Evolutionary conservation across 345 rosid species (phyloP), one percentile per base, ranked within the genome.

Genomic region (Leavenworthia alabamica): DNA sequence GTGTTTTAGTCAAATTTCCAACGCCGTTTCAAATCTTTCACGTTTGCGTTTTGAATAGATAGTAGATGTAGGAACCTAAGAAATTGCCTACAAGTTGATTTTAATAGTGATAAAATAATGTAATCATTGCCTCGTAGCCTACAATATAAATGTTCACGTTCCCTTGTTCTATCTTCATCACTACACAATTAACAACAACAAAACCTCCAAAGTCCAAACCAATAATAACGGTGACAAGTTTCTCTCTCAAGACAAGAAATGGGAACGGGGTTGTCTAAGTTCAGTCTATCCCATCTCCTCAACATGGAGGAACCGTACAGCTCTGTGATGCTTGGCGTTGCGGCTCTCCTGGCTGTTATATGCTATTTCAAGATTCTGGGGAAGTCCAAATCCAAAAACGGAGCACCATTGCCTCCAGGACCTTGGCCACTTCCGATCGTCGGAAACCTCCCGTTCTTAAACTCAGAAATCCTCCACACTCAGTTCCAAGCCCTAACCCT

Each of bases 391-490:
- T 20, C 68, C 27, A 62, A 39, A 20, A 40, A 56, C 8, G 52
- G 37, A 37, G 13, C 75, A 41, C 64, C 68, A 20, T 64, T 71
- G 31, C 75, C 75, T 63, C 80, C 80, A 0, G 77, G 80, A 68
- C 80, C 79, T 0, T 56, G 50, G 43, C 73, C 76, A 33, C 46
- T 72, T n/a, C 79, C 79, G 1, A 43, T 76, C 27, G 55, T 76
- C 8, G 76, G 76, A 58, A 72, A 68, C 68, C 77, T 76, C 16
- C 80, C 74, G 2, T 79, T 70, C 45, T 39, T 79, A 3, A 60
- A 70, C 32, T 56, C 56, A 2, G 61, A 75, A 0, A 53, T 43
- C 39, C 72, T 79, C 8, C 78, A 75, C 43, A 49, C 51, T 0
- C 63, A 67, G 1, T 64, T 78, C 20, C 43, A 66, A 40, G 52